Conservation (phyloP, 2,329 filamentous ascomycete species). For the Coniochaeta ligniaria region DNA sequence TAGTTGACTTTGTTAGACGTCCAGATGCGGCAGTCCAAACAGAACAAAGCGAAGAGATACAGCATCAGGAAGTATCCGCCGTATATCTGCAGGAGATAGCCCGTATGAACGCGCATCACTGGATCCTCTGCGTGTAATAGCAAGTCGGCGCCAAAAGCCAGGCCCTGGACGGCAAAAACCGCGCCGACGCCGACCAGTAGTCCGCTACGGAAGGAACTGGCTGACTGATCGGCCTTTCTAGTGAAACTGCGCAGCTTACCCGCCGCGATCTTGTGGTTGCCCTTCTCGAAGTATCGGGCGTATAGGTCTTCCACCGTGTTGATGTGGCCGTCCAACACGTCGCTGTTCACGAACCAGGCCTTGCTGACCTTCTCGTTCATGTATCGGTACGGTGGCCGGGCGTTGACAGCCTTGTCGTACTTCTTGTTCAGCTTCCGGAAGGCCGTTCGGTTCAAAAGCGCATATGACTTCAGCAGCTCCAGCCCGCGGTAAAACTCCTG, state of each 20-base stretch:
- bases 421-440: slow-evolving; percentile 99
- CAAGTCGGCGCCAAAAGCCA: slow-evolving; percentile 52
- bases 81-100: slow-evolving; percentile 81
- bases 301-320: slow-evolving; percentile 83
- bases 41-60: slow-evolving; percentile 76
- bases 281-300: slow-evolving; percentile 86
- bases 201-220: slow-evolving; percentile 52
- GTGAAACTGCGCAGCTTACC: slow-evolving; percentile 75
- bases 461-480: slow-evolving; percentile 87
- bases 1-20: slow-evolving; percentile 85
- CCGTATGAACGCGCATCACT: slow-evolving; percentile 43
- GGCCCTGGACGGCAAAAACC: slow-evolving; percentile 59
- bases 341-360: slow-evolving; percentile 86
- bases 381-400: slow-evolving; percentile 70
- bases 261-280: slow-evolving; percentile 85
- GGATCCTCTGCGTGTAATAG: slow-evolving; percentile 45
- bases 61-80: slow-evolving; percentile 85
- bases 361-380: slow-evolving; percentile 89
- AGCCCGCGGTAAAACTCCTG: slow-evolving; percentile 91
- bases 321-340: slow-evolving; percentile 74
- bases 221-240: slow-evolving; percentile 49
- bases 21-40: slow-evolving; percentile 79
- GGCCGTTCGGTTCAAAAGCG: slow-evolving; percentile 81
- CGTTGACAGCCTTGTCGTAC: slow-evolving; percentile 85
- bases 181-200: slow-evolving; percentile 61